phyloP scores from a whole-genome alignment of 2,329 filamentous ascomycete species.

The Chaetothyriales sp. region DNA sequence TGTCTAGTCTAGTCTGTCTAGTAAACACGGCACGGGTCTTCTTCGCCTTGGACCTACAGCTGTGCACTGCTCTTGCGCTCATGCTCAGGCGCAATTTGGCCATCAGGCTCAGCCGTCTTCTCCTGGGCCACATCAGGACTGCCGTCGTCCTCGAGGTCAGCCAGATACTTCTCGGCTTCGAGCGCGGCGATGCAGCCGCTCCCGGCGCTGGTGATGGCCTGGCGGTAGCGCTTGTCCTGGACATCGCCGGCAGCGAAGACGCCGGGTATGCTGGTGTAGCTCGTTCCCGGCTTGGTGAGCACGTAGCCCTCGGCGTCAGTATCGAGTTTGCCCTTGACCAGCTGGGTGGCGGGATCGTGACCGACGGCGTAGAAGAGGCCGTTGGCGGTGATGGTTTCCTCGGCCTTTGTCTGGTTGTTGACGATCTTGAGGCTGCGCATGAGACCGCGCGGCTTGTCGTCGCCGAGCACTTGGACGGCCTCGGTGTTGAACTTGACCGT shows the following conservation, averaged over 20 bases:
- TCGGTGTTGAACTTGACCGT: slow-evolving; percentile 77
- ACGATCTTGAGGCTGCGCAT: slow-evolving; percentile 82
- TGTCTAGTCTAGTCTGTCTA: too few species aligned
- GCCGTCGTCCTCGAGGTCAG: slow-evolving; percentile 52
- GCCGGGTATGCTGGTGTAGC: slow-evolving; percentile 74
- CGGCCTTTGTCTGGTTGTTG: slow-evolving; percentile 59
- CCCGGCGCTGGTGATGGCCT: slow-evolving; percentile 93
- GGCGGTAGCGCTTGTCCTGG: slow-evolving; percentile 95
- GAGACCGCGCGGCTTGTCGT: slow-evolving; percentile 57
- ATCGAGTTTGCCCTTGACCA: slow-evolving; percentile 82
- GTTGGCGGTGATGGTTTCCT: slow-evolving; percentile 76
- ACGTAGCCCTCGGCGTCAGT: slow-evolving; percentile 87
- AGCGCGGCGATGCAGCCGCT: slow-evolving; percentile 91
- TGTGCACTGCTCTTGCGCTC: not conserved
- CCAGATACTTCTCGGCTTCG: slow-evolving; percentile 86
- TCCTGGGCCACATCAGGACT: slow-evolving; percentile 32
- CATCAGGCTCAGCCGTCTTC: slow-evolving; percentile 39
- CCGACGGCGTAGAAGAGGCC: slow-evolving; percentile 96
- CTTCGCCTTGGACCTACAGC: not conserved
- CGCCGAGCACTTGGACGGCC: slow-evolving; percentile 71
- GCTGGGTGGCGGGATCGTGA: slow-evolving; percentile 80
- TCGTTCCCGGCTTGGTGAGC: slow-evolving; percentile 74
- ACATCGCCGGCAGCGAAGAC: slow-evolving; percentile 96
- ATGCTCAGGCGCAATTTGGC: slow-evolving; percentile 20
- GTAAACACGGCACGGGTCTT: too few species aligned